Base-by-base conservation (phyloP, 192 early-diverging fungal genomes). In the Coemansia sp. region DNA sequence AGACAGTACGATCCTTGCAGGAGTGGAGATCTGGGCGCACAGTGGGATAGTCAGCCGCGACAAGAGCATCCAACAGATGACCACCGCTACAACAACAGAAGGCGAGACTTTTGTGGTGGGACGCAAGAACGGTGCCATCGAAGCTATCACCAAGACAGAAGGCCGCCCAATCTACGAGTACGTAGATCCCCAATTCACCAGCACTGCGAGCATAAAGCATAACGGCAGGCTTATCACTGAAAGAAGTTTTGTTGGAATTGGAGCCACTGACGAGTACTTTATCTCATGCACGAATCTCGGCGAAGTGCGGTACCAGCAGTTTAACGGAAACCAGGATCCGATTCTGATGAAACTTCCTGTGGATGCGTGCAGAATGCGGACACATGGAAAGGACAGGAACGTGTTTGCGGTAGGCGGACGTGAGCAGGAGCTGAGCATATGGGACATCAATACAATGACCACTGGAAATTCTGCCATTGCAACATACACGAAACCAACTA, bases 351-450 rank as follows among this genome's bases (percentile, higher is more conserved):
- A 73, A 42, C 72, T 83, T 21, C 83, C 68, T 35, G 53, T 72
- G 48, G 85, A 90, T 35, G 85, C 93, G 28, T 87, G 79, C 58
- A 71, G 85, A 21, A 87, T 94, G 84, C 86, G 87, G 39, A 84
- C 88, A 4, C 90, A 93, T 64, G 83, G 84, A 18, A 74, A 73
- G 43, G 69, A 85, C 26, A 72, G 87, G 18, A 71, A 88, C 57
- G 64, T 95, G 13, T 84, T 97, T 73, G 93, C 90, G 0, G 89
- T 89, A 7, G 94, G 91, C 34, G 95, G 95, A 16, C 90, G 92
- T 53, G 92, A 94, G 66, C 88, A 88, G 37, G 94, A 97, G 60
- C 72, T 96, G 58, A 85, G 83, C 3, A 43, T 96, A 9, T 97
- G 93, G 88, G 68, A 63, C 59, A 70, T 68, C 10, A 67, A 57